Evolutionary conservation across 352 stramenopile genomes (phyloP).

Genomic region (Phytophthora macrochlamydospora): DNA sequence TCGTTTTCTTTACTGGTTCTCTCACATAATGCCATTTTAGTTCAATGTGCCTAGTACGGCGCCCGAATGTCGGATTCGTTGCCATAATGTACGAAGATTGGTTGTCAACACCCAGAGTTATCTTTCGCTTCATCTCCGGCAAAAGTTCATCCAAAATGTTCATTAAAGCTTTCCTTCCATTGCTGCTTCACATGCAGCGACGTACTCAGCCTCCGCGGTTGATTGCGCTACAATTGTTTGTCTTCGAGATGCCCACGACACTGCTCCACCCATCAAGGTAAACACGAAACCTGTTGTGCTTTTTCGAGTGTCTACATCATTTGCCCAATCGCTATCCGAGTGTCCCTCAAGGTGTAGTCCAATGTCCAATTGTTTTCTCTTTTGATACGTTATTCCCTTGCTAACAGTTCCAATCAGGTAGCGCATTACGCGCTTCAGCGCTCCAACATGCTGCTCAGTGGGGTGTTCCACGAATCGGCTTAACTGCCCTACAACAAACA

Average conservation of each 20-base stretch:
- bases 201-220: constrained; percentile 16
- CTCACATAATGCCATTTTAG: constrained; percentile 10
- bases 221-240: constrained; percentile 17
- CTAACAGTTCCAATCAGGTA: background rate
- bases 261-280: constrained; percentile 1
- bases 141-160: constrained; percentile 10
- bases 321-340: constrained; percentile 4
- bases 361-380: background rate
- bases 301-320: background rate
- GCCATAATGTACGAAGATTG: constrained; percentile 7
- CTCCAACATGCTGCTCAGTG: constrained; percentile 1
- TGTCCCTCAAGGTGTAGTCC: constrained; percentile 1
- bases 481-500: background rate
- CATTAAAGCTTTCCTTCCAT: constrained; percentile 10
- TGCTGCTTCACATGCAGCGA: constrained; percentile 2
- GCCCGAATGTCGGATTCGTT: constrained; percentile 7
- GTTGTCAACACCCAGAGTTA: constrained; percentile 14
- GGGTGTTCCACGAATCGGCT: constrained; percentile 1
- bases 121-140: background rate
- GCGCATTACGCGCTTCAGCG: constrained; percentile 1
- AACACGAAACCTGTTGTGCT: constrained; percentile 7
- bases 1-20: constrained; percentile 4
- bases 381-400: background rate
- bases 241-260: constrained; percentile 3
- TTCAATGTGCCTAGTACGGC: constrained; percentile 12